Base-by-base conservation (phyloP, 495 filamentous ascomycete species). In the Penicillium mononematosum region DNA sequence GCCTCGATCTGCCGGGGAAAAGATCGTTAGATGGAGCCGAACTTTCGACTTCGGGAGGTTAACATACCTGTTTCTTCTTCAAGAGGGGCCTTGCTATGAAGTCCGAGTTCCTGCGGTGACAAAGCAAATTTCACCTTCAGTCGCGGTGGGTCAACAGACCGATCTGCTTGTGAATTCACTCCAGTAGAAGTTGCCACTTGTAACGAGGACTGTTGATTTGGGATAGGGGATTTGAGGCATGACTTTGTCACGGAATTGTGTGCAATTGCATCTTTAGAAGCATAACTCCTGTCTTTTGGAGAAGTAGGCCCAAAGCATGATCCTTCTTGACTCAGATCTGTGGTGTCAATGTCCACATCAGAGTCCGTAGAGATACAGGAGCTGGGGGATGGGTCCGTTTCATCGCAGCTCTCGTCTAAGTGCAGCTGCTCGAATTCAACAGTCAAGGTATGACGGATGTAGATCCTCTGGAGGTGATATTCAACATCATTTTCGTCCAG, bases 401-500 rank as follows among this genome's bases (percentile, higher is more conserved):
- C 54, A 1, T 61, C 56, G 29, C 54, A 45, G 51, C 46, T 52
- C 39, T 63, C 66, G 17, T 66, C 53, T 36, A 64, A n/a, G 34
- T 52, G 52, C 11, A 70, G 58, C 19, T 57, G 58, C 34, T 66
- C 39, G 16, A 65, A 65, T 11, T 62, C 53, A 3, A 47, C 24
- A 2, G 65, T 45, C 10, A 62, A 42, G 12, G 58, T 51, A 47
- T 53, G n/a, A 41, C 54, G 68, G 12, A 56, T 41, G 34, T 60
- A 55, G 45, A 66, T 60, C 11, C 58, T 59, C 25, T 64, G 56
- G 27, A 76, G 58, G 19, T 64, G 62, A 44, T 55, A 61, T 17
- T 63, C 70, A 29, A 88, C 62, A 63, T 88, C 85, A 12, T 74
- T 67, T 34, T 79, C 75, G 29, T 76, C 78, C 39, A 87, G 64